These are phyloP conservation scores for Silene latifolia DNA, from an alignment of 148 eudicot genomes.

Conservation along the genomic window DNA sequence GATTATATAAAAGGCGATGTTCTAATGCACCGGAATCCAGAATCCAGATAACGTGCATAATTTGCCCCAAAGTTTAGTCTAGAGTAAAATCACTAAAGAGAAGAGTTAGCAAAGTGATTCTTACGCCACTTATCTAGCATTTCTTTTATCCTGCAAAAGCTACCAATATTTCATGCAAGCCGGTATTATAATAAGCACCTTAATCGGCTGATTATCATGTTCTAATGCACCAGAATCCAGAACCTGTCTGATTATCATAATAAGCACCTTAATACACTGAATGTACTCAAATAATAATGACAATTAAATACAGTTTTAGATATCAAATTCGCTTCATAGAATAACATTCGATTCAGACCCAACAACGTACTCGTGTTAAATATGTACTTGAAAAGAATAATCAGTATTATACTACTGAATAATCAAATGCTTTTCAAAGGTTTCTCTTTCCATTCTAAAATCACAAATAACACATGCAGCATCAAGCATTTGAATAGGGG, in stretches of 20 bases:
- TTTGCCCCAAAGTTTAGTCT: neutral
- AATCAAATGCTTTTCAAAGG: too few relatives aligned
- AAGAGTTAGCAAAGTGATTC: neutral
- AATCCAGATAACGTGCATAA: slow-evolving; percentile 6
- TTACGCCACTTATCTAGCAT: neutral
- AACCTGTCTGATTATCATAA: neutral
- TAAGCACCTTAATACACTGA: neutral
- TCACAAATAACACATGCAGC: neutral
- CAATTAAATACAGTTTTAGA: neutral
- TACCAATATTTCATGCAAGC: neutral
- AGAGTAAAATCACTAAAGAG: neutral
- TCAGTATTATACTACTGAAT: neutral
- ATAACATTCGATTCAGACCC: neutral
- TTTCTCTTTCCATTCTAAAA: too few relatives aligned
- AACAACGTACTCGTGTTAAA: neutral
- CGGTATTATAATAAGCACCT: neutral
- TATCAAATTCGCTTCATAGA: neutral
- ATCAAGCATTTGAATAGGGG: neutral
- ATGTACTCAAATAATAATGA: neutral
- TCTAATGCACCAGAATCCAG: too few relatives aligned
- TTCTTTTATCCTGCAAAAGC: neutral
- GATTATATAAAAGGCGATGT: neutral
- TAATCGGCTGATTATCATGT: neutral
- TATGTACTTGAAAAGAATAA: too few relatives aligned
- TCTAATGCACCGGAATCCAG: neutral